Percentiles rank a stretch among this genome's conserved stretches.
phyloP scores from a whole-genome alignment of 768 basidiomycete genomes.

The Dioszegia aurantiaca region DNA sequence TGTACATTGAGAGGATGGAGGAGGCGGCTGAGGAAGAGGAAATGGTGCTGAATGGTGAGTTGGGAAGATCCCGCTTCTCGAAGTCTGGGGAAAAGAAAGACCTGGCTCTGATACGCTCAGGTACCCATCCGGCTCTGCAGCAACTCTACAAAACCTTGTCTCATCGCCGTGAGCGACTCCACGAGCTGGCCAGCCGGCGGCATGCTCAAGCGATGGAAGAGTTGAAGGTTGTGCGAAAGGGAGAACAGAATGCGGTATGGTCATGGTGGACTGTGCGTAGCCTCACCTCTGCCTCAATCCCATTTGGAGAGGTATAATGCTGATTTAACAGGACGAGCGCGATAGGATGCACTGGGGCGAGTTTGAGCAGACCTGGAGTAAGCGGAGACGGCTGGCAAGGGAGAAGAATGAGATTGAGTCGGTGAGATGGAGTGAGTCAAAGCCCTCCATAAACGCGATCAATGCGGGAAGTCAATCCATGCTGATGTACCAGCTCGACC shows the following conservation, averaged over 20 bases:
- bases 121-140: conserved; percentile 78
- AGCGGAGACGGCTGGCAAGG: conserved; percentile 76
- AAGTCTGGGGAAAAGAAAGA: conserved; percentile 42
- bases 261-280: conserved; percentile 79
- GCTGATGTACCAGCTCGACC: conserved; percentile 31
- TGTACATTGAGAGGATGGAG: conserved; percentile 95
- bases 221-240: conserved; percentile 62
- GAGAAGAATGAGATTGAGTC: conserved; percentile 78
- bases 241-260: conserved; percentile 77
- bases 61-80: background rate
- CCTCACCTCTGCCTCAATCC: conserved; percentile 7
- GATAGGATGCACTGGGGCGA: conserved; percentile 80
- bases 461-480: too few species aligned
- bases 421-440: conserved; percentile 63
- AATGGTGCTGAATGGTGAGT: conserved; percentile 62
- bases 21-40: conserved; percentile 82
- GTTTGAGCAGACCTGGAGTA: conserved; percentile 84
- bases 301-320: background rate
- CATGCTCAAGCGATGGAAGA: conserved; percentile 67
- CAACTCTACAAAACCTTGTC: conserved; percentile 76
- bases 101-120: conserved; percentile 39
- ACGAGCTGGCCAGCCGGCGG: conserved; percentile 74
- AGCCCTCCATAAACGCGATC: too few species aligned
- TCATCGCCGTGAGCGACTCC: conserved; percentile 72
- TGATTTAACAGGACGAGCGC: conserved; percentile 61